A percentile compares a stretch with the other conserved stretches of the same genome.
Conservation (phyloP, 352 stramenopile species). For the Globisporangium heterothallicum region DNA sequence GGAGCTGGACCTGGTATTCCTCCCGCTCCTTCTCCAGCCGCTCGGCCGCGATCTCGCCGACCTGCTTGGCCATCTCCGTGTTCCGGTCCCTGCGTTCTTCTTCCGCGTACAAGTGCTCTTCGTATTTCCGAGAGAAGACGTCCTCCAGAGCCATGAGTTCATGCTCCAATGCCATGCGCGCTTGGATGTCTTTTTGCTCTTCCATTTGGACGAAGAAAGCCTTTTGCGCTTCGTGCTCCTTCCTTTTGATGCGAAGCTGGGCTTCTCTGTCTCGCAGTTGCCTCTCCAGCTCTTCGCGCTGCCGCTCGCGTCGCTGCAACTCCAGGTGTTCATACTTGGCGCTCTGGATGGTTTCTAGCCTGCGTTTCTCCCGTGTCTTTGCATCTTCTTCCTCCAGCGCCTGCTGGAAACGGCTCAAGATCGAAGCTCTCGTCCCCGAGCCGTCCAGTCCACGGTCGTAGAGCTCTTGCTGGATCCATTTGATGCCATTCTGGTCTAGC, state of each 20-base stretch:
- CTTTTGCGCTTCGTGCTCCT: constrained; percentile 38
- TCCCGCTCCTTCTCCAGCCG: constrained; percentile 39
- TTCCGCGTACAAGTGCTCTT: constrained; percentile 25
- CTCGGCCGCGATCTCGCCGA: constrained; percentile 44
- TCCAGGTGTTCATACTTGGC: constrained; percentile 28
- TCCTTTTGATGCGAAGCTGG: constrained; percentile 29
- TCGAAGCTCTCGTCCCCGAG: constrained; percentile 29
- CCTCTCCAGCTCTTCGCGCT: constrained; percentile 33
- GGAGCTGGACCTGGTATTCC: constrained; percentile 37
- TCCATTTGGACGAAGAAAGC: constrained; percentile 65
- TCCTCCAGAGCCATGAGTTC: constrained; percentile 57
- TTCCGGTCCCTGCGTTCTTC: constrained; percentile 33
- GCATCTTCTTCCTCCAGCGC: constrained; percentile 33
- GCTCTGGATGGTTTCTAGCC: constrained; percentile 10
- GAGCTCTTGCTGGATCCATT: constrained; percentile 79
- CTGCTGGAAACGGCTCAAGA: constrained; percentile 40
- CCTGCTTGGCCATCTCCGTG: constrained; percentile 27
- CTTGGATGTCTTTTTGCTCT: constrained; percentile 32
- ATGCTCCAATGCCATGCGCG: constrained; percentile 33
- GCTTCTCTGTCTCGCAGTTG: constrained; percentile 32
- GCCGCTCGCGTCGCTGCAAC: constrained; percentile 16
- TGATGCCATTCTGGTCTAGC: constrained; percentile 33
- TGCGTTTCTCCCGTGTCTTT: neutral
- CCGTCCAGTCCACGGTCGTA: constrained; percentile 68
- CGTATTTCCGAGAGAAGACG: constrained; percentile 36